Conservation (phyloP, 2,329 filamentous ascomycete genomes). For the Hypoxylon sp. region DNA sequence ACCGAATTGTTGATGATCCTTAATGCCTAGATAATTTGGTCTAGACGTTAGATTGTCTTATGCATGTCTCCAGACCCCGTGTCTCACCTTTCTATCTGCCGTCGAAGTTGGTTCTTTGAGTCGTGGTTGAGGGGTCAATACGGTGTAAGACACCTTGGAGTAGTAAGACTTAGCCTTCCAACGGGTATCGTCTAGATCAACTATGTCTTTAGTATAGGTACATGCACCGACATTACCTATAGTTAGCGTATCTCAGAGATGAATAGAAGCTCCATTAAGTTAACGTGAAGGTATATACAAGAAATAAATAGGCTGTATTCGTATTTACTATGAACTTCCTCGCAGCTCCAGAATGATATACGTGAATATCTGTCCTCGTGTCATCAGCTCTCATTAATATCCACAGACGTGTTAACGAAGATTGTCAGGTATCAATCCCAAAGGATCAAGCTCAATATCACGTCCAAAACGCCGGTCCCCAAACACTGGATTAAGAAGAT, state of each 20-base stretch:
- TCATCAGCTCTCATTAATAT: constrained; percentile 20
- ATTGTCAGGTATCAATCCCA: constrained; percentile 15
- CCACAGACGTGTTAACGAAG: neutral
- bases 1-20: too few species aligned
- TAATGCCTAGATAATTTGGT: too few species aligned
- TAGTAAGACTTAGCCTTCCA: neutral
- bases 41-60: too few species aligned
- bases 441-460: constrained; percentile 1
- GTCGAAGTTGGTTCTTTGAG: neutral
- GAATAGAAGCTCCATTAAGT: constrained; percentile 7
- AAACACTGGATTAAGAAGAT: constrained; percentile 24
- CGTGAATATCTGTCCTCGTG: constrained; percentile 1
- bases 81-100: neutral
- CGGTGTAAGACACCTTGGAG: neutral
- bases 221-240: neutral
- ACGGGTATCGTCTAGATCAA: neutral
- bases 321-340: constrained; percentile 4
- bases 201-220: neutral
- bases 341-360: neutral
- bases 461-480: constrained; percentile 22
- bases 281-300: constrained; percentile 29
- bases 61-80: too few species aligned
- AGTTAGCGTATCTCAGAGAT: neutral
- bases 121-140: neutral
- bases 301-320: constrained; percentile 7